phyloP scores from a whole-genome alignment of 148 eudicot genomes.

The Pouteria glomerata region DNA sequence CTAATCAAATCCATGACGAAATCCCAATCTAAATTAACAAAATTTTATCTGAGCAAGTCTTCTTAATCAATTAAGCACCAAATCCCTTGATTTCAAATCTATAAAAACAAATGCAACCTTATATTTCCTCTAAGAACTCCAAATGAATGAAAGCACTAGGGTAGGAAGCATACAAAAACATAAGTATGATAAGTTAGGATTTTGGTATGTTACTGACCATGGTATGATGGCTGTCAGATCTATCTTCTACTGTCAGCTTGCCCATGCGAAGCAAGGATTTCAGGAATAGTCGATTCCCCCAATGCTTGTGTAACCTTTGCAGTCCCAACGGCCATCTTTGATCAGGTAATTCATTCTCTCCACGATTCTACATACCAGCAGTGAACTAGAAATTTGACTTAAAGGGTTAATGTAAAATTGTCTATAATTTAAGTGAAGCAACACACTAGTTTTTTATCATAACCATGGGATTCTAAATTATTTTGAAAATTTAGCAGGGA shows the following conservation, averaged over 20 bases:
- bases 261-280: constrained; percentile 97
- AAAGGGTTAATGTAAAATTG: too few relatives aligned
- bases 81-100: too few relatives aligned
- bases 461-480: too few relatives aligned
- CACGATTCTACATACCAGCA: too few relatives aligned
- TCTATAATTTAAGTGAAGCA: too few relatives aligned
- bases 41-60: too few relatives aligned
- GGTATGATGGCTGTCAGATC: constrained; percentile 39
- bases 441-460: too few relatives aligned
- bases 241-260: constrained; percentile 85
- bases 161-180: background rate
- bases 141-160: background rate
- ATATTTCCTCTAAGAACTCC: background rate
- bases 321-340: constrained; percentile 84
- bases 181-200: background rate
- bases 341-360: constrained; percentile 50
- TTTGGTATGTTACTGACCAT: constrained; percentile 2
- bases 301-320: constrained; percentile 92
- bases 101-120: background rate
- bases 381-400: too few relatives aligned
- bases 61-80: too few relatives aligned
- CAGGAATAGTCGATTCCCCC: constrained; percentile 90
- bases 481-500: too few relatives aligned
- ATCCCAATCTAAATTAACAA: too few relatives aligned
- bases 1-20: too few relatives aligned